A percentile compares a stretch with the other conserved stretches of the same genome.
Conservation (phyloP, 352 stramenopile genomes). For the Phytophthora gonapodyides region DNA sequence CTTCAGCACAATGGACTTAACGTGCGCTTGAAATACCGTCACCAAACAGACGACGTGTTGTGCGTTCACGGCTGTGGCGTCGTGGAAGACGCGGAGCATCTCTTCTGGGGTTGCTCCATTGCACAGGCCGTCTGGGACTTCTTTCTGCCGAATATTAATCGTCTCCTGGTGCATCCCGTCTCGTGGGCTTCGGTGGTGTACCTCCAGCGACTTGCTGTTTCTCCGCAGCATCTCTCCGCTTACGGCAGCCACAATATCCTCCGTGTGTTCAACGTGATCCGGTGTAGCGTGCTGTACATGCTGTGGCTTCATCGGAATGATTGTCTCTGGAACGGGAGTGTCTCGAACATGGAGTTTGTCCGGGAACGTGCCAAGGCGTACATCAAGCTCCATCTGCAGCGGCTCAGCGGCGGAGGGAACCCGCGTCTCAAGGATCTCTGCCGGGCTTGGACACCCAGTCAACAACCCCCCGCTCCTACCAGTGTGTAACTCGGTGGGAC, state of each 20-base stretch:
- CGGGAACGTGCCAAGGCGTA: constrained; percentile 2
- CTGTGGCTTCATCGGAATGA: constrained; percentile 23
- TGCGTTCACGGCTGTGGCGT: constrained; percentile 18
- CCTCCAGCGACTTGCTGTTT: constrained; percentile 1
- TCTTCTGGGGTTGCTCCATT: constrained; percentile 14
- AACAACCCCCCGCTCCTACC: too few species aligned
- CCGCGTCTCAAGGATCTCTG: neutral
- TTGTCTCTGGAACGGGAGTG: neutral
- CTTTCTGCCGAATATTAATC: neutral
- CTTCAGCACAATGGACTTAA: constrained; percentile 27
- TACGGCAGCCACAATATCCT: constrained; percentile 19
- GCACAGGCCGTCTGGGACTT: neutral
- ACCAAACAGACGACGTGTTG: constrained; percentile 3
- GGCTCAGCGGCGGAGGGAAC: neutral
- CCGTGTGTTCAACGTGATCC: constrained; percentile 25
- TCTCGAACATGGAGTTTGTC: constrained; percentile 2
- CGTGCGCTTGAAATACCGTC: constrained; percentile 13
- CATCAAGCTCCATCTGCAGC: constrained; percentile 3
- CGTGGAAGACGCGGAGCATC: constrained; percentile 11
- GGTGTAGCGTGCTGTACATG: constrained; percentile 16
- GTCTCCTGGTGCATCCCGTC: neutral
- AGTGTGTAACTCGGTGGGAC: too few species aligned
- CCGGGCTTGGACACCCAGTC: too few species aligned
- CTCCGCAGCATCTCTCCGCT: neutral
- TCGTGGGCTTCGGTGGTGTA: constrained; percentile 10